phyloP scores from a whole-genome alignment of 345 rosid genomes.

The Camelina sativa region DNA sequence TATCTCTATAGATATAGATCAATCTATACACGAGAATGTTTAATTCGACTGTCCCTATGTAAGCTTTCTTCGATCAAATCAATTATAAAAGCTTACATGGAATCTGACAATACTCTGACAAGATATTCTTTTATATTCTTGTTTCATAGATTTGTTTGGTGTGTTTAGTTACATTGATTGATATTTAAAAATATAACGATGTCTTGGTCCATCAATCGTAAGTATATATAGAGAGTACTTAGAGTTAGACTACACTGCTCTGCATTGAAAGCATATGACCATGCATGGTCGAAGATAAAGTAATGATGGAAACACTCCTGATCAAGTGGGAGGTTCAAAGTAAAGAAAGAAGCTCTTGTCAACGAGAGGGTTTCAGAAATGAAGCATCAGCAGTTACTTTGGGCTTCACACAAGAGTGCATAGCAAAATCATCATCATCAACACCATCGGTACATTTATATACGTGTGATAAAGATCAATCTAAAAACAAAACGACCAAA shows the following conservation, averaged over 20 bases:
- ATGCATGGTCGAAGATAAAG: slow-evolving; percentile 2
- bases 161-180: slow-evolving; percentile 2
- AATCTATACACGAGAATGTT: slow-evolving; percentile 27
- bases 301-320: neutral
- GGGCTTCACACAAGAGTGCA: neutral
- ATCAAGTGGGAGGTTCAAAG: neutral
- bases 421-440: neutral
- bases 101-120: slow-evolving; percentile 34
- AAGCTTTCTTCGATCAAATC: slow-evolving; percentile 43
- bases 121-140: slow-evolving; percentile 26
- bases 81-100: slow-evolving; percentile 37
- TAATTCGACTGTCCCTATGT: slow-evolving; percentile 36
- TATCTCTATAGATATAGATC: slow-evolving; percentile 17
- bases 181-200: neutral
- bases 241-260: neutral
- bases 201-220: neutral
- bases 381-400: neutral
- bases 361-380: neutral
- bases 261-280: neutral
- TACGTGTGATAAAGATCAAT: slow-evolving; percentile 3
- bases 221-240: neutral
- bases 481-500: neutral
- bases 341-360: neutral
- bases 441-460: neutral
- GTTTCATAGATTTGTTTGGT: slow-evolving; percentile 30